Percentiles rank a stretch among this genome's conserved stretches.
Evolutionary conservation across 1,139 yeast species (phyloP).

Genomic region (Yamadazyma mexicana): DNA sequence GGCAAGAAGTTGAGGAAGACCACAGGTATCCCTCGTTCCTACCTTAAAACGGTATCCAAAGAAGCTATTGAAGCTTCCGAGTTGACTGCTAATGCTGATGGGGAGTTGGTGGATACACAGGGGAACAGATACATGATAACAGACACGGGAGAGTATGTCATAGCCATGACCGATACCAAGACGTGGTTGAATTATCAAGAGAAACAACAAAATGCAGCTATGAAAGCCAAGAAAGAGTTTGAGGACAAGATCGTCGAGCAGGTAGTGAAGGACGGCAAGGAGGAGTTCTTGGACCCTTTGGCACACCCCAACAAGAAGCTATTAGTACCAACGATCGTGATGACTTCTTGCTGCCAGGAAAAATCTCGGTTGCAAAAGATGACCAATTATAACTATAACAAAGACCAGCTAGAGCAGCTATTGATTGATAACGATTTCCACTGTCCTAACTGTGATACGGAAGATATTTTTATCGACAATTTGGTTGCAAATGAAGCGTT

Average conservation of each 20-base stretch:
- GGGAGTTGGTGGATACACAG: slow-evolving; percentile 55
- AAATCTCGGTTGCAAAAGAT: slow-evolving; percentile 56
- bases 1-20: slow-evolving; percentile 88
- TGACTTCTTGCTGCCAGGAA: slow-evolving; percentile 77
- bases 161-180: slow-evolving; percentile 89
- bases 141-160: slow-evolving; percentile 93
- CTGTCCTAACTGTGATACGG: slow-evolving; percentile 82
- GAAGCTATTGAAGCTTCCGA: slow-evolving; percentile 55
- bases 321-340: slow-evolving; percentile 68
- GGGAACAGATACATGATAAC: slow-evolving; percentile 81
- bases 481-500: slow-evolving; percentile 61
- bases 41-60: slow-evolving; percentile 70
- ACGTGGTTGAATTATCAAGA: slow-evolving; percentile 90
- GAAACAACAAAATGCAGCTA: slow-evolving; percentile 53
- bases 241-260: slow-evolving; percentile 34
- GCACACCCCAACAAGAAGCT: slow-evolving; percentile 58
- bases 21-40: slow-evolving; percentile 95
- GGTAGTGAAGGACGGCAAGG: slow-evolving; percentile 43
- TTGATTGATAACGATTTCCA: slow-evolving; percentile 82
- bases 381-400: slow-evolving; percentile 40
- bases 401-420: slow-evolving; percentile 59
- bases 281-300: slow-evolving; percentile 55
- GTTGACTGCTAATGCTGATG: slow-evolving; percentile 43
- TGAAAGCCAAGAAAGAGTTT: slow-evolving; percentile 48
- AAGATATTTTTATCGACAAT: slow-evolving; percentile 75